Conservation (phyloP, 768 basidiomycete genomes). For the Mycena alexandri region DNA sequence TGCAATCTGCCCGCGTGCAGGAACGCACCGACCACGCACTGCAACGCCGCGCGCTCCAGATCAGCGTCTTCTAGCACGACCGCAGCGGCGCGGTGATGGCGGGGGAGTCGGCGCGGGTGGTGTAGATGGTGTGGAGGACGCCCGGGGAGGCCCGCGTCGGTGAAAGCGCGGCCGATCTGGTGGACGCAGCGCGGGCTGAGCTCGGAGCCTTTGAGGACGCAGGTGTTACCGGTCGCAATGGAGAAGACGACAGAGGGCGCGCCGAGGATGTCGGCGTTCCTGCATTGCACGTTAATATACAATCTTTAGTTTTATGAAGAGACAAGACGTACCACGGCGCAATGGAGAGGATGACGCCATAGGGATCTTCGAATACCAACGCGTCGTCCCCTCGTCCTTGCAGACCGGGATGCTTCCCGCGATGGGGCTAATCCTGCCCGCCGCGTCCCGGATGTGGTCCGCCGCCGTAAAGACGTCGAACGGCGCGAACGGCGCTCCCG, state of each 20-base stretch:
- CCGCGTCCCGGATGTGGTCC: slow-evolving; percentile 28
- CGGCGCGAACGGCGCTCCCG: neutral
- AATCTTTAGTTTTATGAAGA: neutral
- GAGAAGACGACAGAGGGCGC: slow-evolving; percentile 23
- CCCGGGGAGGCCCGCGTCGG: slow-evolving; percentile 73
- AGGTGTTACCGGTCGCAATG: slow-evolving; percentile 58
- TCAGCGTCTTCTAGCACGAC: slow-evolving; percentile 64
- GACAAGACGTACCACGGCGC: slow-evolving; percentile 29
- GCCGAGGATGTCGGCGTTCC: slow-evolving; percentile 37
- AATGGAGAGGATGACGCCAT: slow-evolving; percentile 33
- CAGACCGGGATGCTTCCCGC: slow-evolving; percentile 27
- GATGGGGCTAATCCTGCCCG: slow-evolving; percentile 26
- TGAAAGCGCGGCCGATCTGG: slow-evolving; percentile 49
- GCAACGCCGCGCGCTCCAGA: slow-evolving; percentile 62
- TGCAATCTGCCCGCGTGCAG: slow-evolving; percentile 80
- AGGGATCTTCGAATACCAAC: slow-evolving; percentile 34
- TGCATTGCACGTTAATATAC: neutral
- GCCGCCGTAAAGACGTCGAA: slow-evolving; percentile 26
- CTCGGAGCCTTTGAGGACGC: slow-evolving; percentile 74
- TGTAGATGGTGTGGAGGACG: slow-evolving; percentile 70
- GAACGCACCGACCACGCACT: slow-evolving; percentile 66
- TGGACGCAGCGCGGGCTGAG: slow-evolving; percentile 61
- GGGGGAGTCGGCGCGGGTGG: slow-evolving; percentile 67
- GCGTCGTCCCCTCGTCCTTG: slow-evolving; percentile 28
- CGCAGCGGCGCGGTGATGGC: slow-evolving; percentile 60